A percentile compares a stretch with the other conserved stretches of the same genome.
These are phyloP conservation scores for Daldinia grandis DNA, from an alignment of 495 filamentous ascomycete species.

Conservation along the genomic window DNA sequence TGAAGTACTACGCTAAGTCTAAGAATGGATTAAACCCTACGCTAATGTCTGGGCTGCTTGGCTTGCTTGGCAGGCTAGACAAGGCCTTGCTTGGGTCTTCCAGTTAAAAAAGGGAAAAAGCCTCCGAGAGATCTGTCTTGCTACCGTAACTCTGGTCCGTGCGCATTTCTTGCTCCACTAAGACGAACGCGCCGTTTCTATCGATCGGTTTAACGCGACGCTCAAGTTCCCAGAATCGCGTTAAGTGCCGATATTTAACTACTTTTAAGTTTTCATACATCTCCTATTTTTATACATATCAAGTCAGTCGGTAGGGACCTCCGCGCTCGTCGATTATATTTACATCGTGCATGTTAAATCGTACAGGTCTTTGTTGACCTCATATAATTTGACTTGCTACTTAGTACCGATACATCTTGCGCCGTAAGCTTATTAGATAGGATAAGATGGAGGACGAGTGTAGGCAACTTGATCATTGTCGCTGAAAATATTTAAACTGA, in stretches of 20 bases:
- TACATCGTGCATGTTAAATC: no score
- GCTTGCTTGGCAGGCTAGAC: neutral
- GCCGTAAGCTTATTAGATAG: neutral
- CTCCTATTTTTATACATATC: neutral
- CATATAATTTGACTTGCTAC: neutral
- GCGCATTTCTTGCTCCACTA: neutral
- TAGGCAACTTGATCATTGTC: conserved; percentile 43
- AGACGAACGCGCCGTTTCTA: conserved; percentile 26
- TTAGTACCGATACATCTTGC: neutral
- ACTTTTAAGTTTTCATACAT: neutral
- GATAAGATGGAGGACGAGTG: conserved; percentile 58
- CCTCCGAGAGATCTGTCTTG: conserved; percentile 17
- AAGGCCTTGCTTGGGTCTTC: neutral
- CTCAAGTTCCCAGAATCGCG: conserved; percentile 25
- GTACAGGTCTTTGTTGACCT: neutral
- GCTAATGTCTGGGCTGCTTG: neutral
- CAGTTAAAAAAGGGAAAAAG: conserved; percentile 11
- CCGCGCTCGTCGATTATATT: no score
- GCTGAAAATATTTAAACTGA: conserved; percentile 21
- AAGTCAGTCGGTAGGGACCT: neutral
- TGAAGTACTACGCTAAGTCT: conserved; percentile 12
- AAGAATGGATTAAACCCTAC: neutral
- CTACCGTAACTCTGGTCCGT: conserved; percentile 11
- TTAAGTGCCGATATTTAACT: conserved; percentile 21
- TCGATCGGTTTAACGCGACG: conserved; percentile 14